Percentiles rank a stretch among this genome's conserved stretches.
Conservation (phyloP, 192 early-diverging fungal genomes). For the Coemansia reversa region DNA sequence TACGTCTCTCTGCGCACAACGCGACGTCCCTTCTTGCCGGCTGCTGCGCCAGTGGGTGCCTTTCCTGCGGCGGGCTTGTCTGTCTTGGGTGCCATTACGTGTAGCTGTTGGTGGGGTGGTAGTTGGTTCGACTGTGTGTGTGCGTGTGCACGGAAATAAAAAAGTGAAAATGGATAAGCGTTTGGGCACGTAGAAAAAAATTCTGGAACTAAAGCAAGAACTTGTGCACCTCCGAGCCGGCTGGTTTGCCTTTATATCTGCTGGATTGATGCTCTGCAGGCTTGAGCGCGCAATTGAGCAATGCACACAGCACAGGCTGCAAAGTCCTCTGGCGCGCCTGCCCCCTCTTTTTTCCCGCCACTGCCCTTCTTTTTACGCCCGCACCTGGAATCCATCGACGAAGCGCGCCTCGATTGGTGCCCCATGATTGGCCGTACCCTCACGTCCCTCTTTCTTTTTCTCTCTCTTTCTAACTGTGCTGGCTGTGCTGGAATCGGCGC, state of each 20-base stretch:
- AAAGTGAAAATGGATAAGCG: too few species aligned
- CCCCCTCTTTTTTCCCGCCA: not conserved
- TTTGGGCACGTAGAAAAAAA: too few species aligned
- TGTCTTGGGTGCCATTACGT: not conserved
- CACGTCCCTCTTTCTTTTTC: too few species aligned
- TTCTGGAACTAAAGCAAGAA: too few species aligned
- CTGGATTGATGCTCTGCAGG: not conserved
- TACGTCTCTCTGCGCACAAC: slow-evolving; percentile 77
- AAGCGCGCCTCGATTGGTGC: slow-evolving; percentile 18
- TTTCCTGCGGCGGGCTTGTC: slow-evolving; percentile 63
- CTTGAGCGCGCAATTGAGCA: not conserved
- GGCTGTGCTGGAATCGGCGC: too few species aligned
- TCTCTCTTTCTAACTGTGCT: too few species aligned
- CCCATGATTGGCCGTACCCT: slow-evolving; percentile 19
- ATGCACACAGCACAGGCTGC: not conserved
- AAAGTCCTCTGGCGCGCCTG: slow-evolving; percentile 12
- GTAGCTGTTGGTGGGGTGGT: too few species aligned
- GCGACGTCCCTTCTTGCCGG: slow-evolving; percentile 58
- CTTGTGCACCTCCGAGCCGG: too few species aligned
- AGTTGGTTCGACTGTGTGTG: too few species aligned
- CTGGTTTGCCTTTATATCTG: not conserved
- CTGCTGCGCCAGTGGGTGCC: slow-evolving; percentile 52
- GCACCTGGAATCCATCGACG: slow-evolving; percentile 15
- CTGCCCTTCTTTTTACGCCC: slow-evolving; percentile 2
- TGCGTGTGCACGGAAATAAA: too few species aligned